Evolutionary conservation across 495 filamentous ascomycete species (phyloP).

Genomic region (Penicillium malachiteum): DNA sequence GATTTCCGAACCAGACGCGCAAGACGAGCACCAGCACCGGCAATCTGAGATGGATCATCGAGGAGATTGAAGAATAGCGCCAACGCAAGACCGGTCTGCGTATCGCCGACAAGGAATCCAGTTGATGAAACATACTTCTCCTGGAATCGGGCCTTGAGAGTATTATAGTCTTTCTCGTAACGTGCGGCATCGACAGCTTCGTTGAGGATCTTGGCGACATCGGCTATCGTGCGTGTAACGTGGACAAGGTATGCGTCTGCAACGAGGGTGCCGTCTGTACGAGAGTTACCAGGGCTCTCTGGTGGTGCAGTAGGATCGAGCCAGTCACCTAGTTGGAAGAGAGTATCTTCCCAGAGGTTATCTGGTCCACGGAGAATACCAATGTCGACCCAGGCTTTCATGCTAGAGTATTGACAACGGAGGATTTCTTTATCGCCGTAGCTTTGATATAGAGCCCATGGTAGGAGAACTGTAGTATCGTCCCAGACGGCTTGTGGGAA

Average conservation of each 20-base stretch:
- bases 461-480: conserved; percentile 44
- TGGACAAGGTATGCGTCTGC: conserved; percentile 54
- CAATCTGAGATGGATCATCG: conserved; percentile 28
- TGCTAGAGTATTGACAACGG: conserved; percentile 36
- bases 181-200: conserved; percentile 70
- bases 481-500: conserved; percentile 44
- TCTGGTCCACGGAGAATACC: conserved; percentile 40
- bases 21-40: conserved; percentile 33
- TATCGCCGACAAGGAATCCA: conserved; percentile 42
- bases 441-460: conserved; percentile 42
- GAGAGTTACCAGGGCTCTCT: conserved; percentile 35
- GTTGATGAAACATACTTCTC: conserved; percentile 38
- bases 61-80: conserved; percentile 48
- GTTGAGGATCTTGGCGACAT: conserved; percentile 78
- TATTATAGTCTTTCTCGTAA: conserved; percentile 34
- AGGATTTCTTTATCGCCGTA: conserved; percentile 44
- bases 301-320: conserved; percentile 50
- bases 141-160: conserved; percentile 37
- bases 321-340: conserved; percentile 53
- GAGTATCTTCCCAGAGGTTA: conserved; percentile 36
- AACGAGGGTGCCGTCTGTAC: conserved; percentile 42
- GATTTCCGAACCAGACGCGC: conserved; percentile 27
- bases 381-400: conserved; percentile 43
- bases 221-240: conserved; percentile 51
- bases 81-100: conserved; percentile 48